A percentile compares a stretch with the other conserved stretches of the same genome.
Conservation (phyloP, 345 rosid species). For the Aegle marmelos region DNA sequence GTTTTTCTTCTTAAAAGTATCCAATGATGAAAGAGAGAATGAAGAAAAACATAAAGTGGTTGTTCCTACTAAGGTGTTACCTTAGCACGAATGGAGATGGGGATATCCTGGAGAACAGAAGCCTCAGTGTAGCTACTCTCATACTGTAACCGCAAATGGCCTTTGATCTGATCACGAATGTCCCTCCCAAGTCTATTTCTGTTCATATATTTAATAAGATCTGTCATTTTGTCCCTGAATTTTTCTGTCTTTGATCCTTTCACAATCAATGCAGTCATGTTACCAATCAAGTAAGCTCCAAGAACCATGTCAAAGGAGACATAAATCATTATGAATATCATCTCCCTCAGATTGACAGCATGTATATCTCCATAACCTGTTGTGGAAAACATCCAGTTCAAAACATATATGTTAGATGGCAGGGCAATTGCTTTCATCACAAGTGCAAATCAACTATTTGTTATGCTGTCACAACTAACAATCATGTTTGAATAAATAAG, state of each 20-base stretch:
- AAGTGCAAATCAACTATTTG: not conserved
- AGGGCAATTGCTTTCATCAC: not conserved
- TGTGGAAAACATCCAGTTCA: constrained; percentile 4
- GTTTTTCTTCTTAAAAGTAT: not conserved
- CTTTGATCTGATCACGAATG: constrained; percentile 67
- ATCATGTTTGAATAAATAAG: not conserved
- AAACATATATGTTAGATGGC: not conserved
- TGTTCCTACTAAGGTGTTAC: constrained; percentile 26
- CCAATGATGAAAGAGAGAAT: not conserved
- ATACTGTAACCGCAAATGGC: constrained; percentile 75
- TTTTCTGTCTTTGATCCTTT: constrained; percentile 97
- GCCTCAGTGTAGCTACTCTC: constrained; percentile 84
- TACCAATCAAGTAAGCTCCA: constrained; percentile 94
- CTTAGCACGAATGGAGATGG: constrained; percentile 90
- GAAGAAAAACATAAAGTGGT: not conserved
- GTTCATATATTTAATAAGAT: constrained; percentile 80
- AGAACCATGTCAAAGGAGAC: constrained; percentile 97
- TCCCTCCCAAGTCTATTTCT: constrained; percentile 72
- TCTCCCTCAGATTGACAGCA: constrained; percentile 93
- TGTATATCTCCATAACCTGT: constrained; percentile 98
- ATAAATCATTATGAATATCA: constrained; percentile 88
- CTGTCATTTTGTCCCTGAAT: constrained; percentile 93
- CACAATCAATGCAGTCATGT: constrained; percentile 95
- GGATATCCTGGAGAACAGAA: constrained; percentile 77
- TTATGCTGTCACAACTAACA: not conserved